Percentiles rank a stretch among this genome's conserved stretches.
Evolutionary conservation across 805 yeast species (phyloP).

Genomic region (Saccharomycopsis oosterbeekiorum): DNA sequence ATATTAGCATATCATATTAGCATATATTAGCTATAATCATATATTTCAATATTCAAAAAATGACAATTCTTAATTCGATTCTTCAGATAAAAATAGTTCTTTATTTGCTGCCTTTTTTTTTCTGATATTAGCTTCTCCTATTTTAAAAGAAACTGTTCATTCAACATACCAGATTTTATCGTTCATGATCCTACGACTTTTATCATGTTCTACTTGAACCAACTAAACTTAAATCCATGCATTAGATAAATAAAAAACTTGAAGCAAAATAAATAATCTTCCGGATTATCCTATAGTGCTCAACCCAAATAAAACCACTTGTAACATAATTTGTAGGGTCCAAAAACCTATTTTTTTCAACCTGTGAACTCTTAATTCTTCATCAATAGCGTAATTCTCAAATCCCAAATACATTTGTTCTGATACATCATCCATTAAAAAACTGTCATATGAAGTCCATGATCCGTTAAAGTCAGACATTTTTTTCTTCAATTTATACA

Average conservation of each 20-base stretch:
- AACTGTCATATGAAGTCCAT: slow-evolving; percentile 91
- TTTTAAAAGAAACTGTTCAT: too few species aligned
- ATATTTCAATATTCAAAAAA: too few species aligned
- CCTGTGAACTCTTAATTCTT: slow-evolving; percentile 60
- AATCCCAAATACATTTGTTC: slow-evolving; percentile 86
- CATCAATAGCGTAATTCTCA: slow-evolving; percentile 81
- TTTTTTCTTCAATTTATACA: slow-evolving; percentile 71
- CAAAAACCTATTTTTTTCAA: slow-evolving; percentile 84
- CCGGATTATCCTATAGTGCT: not conserved
- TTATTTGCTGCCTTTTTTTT: too few species aligned
- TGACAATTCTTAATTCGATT: too few species aligned
- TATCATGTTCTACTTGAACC: not conserved
- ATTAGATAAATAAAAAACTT: too few species aligned
- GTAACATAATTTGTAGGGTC: slow-evolving; percentile 79
- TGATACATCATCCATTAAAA: slow-evolving; percentile 83
- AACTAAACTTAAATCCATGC: not conserved
- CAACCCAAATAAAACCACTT: slow-evolving; percentile 63
- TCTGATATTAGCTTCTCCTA: too few species aligned
- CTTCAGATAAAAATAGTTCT: too few species aligned
- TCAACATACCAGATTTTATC: too few species aligned
- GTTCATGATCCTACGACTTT: too few species aligned
- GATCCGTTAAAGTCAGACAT: slow-evolving; percentile 85
- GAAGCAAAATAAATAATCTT: not conserved
- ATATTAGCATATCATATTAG: too few species aligned
- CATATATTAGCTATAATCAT: too few species aligned